Conservation (phyloP, 2,329 filamentous ascomycete species). For the Thielaviopsis punctulata region DNA sequence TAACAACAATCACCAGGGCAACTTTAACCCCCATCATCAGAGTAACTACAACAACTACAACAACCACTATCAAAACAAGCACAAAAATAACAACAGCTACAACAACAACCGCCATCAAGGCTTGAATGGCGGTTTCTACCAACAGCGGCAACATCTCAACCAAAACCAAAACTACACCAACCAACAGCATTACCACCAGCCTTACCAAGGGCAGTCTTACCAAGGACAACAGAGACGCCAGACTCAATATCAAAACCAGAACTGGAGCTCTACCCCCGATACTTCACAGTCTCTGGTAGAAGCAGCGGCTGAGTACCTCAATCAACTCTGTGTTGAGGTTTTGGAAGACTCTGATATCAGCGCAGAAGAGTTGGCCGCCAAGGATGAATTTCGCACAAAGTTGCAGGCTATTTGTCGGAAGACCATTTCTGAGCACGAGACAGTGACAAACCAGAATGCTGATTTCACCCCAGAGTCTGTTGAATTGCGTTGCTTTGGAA, state of each 20-base stretch:
- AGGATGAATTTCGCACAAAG: constrained; percentile 49
- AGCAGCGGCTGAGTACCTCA: constrained; percentile 1
- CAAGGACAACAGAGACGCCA: background rate
- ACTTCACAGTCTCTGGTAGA: background rate
- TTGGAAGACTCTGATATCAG: constrained; percentile 46
- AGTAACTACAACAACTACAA: background rate
- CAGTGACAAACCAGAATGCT: constrained; percentile 19
- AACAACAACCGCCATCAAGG: background rate
- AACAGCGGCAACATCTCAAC: background rate
- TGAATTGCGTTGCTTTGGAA: constrained; percentile 65
- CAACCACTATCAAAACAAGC: background rate
- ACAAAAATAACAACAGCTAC: background rate
- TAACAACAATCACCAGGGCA: background rate
- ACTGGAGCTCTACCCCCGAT: background rate
- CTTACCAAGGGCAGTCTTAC: background rate
- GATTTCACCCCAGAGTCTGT: constrained; percentile 39
- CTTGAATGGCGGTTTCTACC: background rate
- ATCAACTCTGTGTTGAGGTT: constrained; percentile 18
- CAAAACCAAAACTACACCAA: background rate
- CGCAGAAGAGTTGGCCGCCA: constrained; percentile 44
- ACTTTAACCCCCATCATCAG: background rate
- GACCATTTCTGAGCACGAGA: constrained; percentile 37
- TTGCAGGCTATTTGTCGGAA: constrained; percentile 49
- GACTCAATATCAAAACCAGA: background rate
- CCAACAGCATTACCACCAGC: constrained; percentile 1